Evolutionary conservation across 768 basidiomycete genomes (phyloP), one percentile per base, ranked within the genome.

Genomic region (Naganishia friedmannii): DNA sequence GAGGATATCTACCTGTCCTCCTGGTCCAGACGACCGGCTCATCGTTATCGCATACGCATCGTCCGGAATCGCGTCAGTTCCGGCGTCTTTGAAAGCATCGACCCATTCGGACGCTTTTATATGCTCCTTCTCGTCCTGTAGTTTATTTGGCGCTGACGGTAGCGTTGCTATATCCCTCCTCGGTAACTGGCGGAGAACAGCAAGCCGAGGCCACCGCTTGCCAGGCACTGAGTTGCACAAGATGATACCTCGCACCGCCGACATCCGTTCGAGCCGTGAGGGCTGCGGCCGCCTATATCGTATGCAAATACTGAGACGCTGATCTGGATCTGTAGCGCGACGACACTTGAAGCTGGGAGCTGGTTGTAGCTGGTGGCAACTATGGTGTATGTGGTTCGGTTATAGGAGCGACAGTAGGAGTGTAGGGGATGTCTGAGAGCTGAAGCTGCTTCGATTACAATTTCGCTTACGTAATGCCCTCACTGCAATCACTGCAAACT

Each of bases 21-120:
- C 79, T 7, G 79, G 79, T 32, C 79, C 79, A 60, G 73, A 75
- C 3, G 74, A 76, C 46, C 79, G 60, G 39, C 73, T 74, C 66
- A 71, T 74, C 17, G 53, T 56, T 7, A 75, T 67, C 37, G 74
- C 71, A 58, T 74, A 74, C 12, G 68, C 72, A 29, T 74, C 73
- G 37, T 72, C 72, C 12, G 79, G 79, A 51, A 80, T 75, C 69
- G 75, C 75, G 21, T 68, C 72, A 21, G 69, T 4, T 13, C 65
- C 72, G n/a, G 57, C 60, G 65, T 54, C 48, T 10, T 65, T 51
- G 53, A 70, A 70, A 19, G 34, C 37, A 39, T 28, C 37, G 21
- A 70, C 15, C 69, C 69, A 70, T 8, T 60, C 39, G 13, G 58
- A 46, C 17, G 69, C 69, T 45, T 46, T 42, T 5, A 56, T 37